Evolutionary conservation across 495 filamentous ascomycete species (phyloP), one percentile per base, ranked within the genome.

Genomic region (Podospora pseudoanserina): DNA sequence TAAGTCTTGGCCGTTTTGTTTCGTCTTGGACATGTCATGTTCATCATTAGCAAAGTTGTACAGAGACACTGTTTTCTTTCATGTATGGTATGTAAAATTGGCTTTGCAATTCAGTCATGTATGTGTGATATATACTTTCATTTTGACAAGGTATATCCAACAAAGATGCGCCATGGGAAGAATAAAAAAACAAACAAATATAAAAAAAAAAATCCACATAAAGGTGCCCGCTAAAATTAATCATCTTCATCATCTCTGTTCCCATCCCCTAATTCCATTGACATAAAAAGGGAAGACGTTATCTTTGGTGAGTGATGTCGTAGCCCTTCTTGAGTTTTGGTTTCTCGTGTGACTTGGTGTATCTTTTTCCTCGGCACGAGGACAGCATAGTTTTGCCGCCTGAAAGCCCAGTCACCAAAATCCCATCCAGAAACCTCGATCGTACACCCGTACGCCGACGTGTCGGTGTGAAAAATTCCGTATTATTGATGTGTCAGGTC

Each of bases 401-500:
- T 58, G 18, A 18, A 58, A 19, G 5, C 39, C 39, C 39, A 49
- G 39, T 49, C 39, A 49, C 39, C 39, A 58, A 58, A 5, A 58
- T 58, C 56, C n/a, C 23, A n/a, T 13, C 56, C 23, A 20, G 56
- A 58, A 11, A 58, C 56, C 56, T 0, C 9, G 4, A 58, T 58
- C 39, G 39, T 49, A 49, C 39, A 49, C 2, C 13, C 39, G 39
- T 49, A 58, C 56, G 0, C 56, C 56, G 56, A 58, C 39, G 1
- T 49, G 39, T 7, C 30, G 30, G 30, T 32, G 7, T 7, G 7
- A 32, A 6, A 32, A 49, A 13, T 49, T 49, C 5, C 39, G 27
- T 28, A 61, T 26, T 61, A 32, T 28, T 32, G 5, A 32, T 44
- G 59, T 49, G 66, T 65, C 63, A 64, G 65, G 13, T 23, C 23